Percentiles rank a stretch among this genome's conserved stretches.
Evolutionary conservation across 225 moss, liverwort and hornwort species (phyloP).

Genomic region (Polytrichum formosum): DNA sequence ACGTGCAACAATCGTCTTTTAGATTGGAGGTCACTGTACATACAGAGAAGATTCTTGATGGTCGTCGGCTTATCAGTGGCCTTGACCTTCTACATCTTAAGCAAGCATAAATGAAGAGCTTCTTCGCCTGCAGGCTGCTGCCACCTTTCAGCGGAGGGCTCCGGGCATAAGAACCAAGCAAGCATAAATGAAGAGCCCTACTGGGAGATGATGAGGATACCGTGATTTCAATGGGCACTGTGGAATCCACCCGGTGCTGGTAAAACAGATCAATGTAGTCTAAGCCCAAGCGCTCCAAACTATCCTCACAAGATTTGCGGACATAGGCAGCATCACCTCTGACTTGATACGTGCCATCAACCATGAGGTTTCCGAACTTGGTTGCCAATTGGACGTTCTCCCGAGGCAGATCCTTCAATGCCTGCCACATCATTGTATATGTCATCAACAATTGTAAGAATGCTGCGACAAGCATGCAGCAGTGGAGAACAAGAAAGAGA

Average conservation of each 20-base stretch:
- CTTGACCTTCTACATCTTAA: background rate
- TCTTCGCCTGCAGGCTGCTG: too few relatives aligned
- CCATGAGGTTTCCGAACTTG: conserved; percentile 25
- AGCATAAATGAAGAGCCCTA: too few relatives aligned
- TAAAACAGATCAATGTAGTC: conserved; percentile 61
- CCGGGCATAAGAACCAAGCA: too few relatives aligned
- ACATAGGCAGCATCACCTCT: conserved; percentile 42
- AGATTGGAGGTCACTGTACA: background rate
- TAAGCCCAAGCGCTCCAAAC: conserved; percentile 53
- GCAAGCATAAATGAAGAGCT: too few relatives aligned
- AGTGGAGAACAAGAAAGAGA: too few relatives aligned
- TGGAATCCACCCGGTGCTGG: conserved; percentile 50
- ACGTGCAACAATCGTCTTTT: background rate
- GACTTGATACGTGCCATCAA: conserved; percentile 3
- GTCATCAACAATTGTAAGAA: background rate
- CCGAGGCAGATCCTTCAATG: conserved; percentile 35
- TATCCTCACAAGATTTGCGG: conserved; percentile 43
- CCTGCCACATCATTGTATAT: conserved; percentile 10
- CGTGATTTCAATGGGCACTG: conserved; percentile 54
- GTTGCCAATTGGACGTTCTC: conserved; percentile 56
- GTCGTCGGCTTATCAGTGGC: background rate
- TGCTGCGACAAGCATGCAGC: background rate
- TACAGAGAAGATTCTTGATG: background rate
- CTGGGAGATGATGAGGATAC: conserved; percentile 19
- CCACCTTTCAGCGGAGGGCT: too few relatives aligned